Evolutionary conservation across 2,329 filamentous ascomycete species (phyloP).

Genomic region (Tolypocladium inflatum): DNA sequence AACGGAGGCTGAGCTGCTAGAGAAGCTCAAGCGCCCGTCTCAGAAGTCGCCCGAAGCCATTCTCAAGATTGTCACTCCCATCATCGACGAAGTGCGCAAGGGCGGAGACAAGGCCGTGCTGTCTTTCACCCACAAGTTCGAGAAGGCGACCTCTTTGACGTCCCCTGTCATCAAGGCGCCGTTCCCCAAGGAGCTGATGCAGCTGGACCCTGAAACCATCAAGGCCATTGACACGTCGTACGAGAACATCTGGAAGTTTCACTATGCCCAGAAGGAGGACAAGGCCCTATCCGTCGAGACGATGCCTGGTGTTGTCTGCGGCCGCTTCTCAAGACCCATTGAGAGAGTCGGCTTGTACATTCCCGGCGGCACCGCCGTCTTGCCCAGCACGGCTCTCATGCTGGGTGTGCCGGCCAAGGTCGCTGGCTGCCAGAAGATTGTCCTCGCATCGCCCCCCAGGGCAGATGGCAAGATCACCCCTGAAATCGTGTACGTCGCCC

Average conservation of each 20-base stretch:
- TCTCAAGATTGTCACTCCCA: slow-evolving; percentile 81
- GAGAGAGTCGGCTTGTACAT: slow-evolving; percentile 96
- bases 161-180: slow-evolving; percentile 85
- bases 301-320: slow-evolving; percentile 95
- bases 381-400: slow-evolving; percentile 96
- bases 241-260: slow-evolving; percentile 91
- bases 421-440: slow-evolving; percentile 89
- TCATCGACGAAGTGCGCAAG: slow-evolving; percentile 76
- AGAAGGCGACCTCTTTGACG: slow-evolving; percentile 84
- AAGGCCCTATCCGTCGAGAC: slow-evolving; percentile 82
- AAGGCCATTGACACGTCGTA: slow-evolving; percentile 90
- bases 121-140: slow-evolving; percentile 94
- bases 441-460: slow-evolving; percentile 84
- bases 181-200: slow-evolving; percentile 79
- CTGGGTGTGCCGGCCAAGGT: slow-evolving; percentile 96
- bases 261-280: slow-evolving; percentile 80
- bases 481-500: slow-evolving; percentile 93
- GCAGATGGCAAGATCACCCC: slow-evolving; percentile 85
- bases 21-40: slow-evolving; percentile 77
- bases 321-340: slow-evolving; percentile 83
- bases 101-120: slow-evolving; percentile 83
- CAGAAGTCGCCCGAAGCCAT: slow-evolving; percentile 94
- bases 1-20: slow-evolving; percentile 54
- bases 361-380: slow-evolving; percentile 90
- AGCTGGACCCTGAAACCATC: slow-evolving; percentile 72